Base-by-base conservation (phyloP, 148 eudicot genomes). In the Cornus controversa region DNA sequence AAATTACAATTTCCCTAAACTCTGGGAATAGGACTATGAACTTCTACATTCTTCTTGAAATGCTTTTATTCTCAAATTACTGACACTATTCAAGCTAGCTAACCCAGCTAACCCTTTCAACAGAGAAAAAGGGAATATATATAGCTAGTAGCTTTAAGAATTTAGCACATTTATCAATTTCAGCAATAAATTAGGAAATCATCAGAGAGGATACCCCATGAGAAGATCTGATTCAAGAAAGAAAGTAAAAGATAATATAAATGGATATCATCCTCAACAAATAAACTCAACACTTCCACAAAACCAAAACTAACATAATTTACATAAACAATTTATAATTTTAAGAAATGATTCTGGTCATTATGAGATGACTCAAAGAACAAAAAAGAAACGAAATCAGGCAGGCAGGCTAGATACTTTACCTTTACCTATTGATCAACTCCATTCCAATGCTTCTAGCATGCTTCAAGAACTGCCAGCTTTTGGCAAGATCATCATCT, bases 391-490 rank as follows among this genome's bases (percentile, higher is more conserved):
- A 29, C 26, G 27, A 31, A 31, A 1, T 31, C 2, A 31, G 34
- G 34, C 34, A 31, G 34, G 34, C 2, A 31, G 34, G 34, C 34
- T 31, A 31, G 42, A 27, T 72, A 27, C 14, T 22, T 42, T 27
- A 75, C 45, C 16, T 77, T 85, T 86, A 82, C 85, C 85, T 34
- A 60, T 83, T 80, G 28, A 79, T 54, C 79, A 89, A 76, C 80
- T 82, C 84, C 58, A 66, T 58, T n/a, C 91, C 94, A 85, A 83
- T 78, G 82, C 70, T 70, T 80, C 71, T 79, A 72, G 94, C 96
- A 26, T 71, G 82, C 81, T 84, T 85, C 82, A 93, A 83, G 54
- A 67, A 0, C 67, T 76, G 82, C 26, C 77, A 68, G 74, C 88
- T 81, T 74, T 76, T 85, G 74, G 65, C 73, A 72, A 63, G 34